Evolutionary conservation across 2,329 filamentous ascomycete genomes (phyloP).

Genomic region (Calonectria pteridis): DNA sequence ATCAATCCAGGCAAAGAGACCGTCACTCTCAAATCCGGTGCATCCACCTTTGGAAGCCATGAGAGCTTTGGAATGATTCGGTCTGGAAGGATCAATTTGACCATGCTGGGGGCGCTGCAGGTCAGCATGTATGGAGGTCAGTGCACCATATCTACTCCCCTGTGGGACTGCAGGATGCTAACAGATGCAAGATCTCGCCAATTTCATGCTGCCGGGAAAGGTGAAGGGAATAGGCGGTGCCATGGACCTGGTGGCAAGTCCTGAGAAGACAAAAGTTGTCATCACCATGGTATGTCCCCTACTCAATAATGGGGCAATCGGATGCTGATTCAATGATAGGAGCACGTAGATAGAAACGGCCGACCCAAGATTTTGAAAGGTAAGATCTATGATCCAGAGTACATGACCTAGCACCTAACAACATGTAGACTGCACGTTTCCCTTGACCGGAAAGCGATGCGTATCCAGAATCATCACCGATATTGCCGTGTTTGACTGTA

Average conservation of each 20-base stretch:
- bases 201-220: neutral
- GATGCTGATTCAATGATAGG: neutral
- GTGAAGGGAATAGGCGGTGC: neutral
- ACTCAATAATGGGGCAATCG: neutral
- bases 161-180: neutral
- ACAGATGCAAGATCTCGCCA: neutral
- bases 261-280: neutral
- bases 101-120: neutral
- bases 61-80: conserved; percentile 4
- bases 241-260: neutral
- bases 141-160: neutral
- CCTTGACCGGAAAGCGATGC: neutral
- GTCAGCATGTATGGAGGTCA: neutral
- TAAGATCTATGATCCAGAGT: neutral
- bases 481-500: neutral
- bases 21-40: neutral
- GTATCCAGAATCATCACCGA: neutral
- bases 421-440: neutral
- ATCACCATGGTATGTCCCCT: neutral
- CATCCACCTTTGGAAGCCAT: neutral
- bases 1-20: neutral
- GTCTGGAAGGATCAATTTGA: neutral
- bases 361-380: neutral
- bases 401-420: neutral
- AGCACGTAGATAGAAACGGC: neutral